Base-by-base conservation (phyloP, 176 grass and related monocot genomes). In the Aegilops umbellulata region DNA sequence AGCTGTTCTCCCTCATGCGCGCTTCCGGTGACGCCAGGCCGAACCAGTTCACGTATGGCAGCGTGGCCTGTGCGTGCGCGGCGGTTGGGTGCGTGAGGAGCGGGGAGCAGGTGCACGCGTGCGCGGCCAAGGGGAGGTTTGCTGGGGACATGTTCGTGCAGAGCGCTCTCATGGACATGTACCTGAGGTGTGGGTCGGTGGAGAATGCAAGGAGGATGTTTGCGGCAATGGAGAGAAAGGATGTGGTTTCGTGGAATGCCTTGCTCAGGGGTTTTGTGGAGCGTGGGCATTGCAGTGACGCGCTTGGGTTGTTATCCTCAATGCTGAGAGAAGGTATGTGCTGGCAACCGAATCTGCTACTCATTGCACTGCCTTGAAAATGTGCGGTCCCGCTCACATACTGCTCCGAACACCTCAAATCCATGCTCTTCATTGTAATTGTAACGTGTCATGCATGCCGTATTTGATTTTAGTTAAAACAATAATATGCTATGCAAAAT, bases 31-130 rank as follows among this genome's bases (percentile, higher is more conserved):
- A 79, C 0, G 41, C 38, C 23, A 31, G 76, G 69, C 85, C 75
- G 5, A 97, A 97, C 87, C 92, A 97, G 89, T 97, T 89, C 91
- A 95, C 92, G 1, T 95, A 91, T 22, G 92, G 90, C 10, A 95
- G 89, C 19, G 76, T 38, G 23, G 85, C 88, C 24, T 27, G 84
- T 1, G 82, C 92, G 1, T 97, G 92, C 53, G 38, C 84, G 1
- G 25, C 64, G 24, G 20, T 82, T 7, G 74, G 78, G 44, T 94
- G 89, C 57, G 32, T 13, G 41, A 85, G 82, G 82, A 97, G 79
- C 69, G 93, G 91, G 53, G 80, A 86, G 80, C 93, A 98, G 83
- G 73, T 94, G 77, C 93, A 98, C 39, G 88, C 83, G 8, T 91
- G 91, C 58, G 69, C 75, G 10, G 86, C 39, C 7, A 93, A 98